A percentile compares a stretch with the other conserved stretches of the same genome.
phyloP scores from a whole-genome alignment of 768 basidiomycete species.

The Suillus spraguei region DNA sequence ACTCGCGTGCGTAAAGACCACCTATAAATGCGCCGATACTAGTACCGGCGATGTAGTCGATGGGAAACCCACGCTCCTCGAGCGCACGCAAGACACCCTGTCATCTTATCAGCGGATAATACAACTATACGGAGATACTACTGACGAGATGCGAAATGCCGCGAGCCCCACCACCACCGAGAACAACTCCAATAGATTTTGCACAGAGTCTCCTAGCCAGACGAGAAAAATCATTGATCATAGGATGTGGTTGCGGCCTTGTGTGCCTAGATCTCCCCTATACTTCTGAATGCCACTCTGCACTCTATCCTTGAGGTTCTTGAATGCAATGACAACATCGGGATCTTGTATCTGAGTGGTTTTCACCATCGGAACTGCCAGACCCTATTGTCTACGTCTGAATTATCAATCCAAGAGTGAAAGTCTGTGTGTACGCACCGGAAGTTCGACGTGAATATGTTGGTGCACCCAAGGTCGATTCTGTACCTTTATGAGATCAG shows the following conservation, averaged over 20 bases:
- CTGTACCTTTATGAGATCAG: conserved; percentile 41
- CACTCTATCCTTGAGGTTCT: conserved; percentile 91
- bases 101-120: conserved; percentile 10
- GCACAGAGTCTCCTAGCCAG: conserved; percentile 91
- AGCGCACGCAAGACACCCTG: conserved; percentile 92
- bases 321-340: conserved; percentile 85
- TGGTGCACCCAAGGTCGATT: conserved; percentile 95
- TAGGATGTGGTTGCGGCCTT: conserved; percentile 75
- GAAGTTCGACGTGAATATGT: conserved; percentile 93
- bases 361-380: conserved; percentile 68
- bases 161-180: conserved; percentile 97
- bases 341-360: conserved; percentile 71
- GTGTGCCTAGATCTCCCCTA: conserved; percentile 61
- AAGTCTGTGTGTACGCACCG: conserved; percentile 46
- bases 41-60: conserved; percentile 93
- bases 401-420: conserved; percentile 3
- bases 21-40: conserved; percentile 94
- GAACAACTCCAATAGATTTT: conserved; percentile 88
- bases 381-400: conserved; percentile 50
- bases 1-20: conserved; percentile 93
- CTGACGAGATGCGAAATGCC: conserved; percentile 74
- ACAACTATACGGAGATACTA: conserved; percentile 24
- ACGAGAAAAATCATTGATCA: conserved; percentile 90
- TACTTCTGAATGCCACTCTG: conserved; percentile 90
- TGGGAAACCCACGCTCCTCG: conserved; percentile 89